Percentiles rank a stretch among this genome's conserved stretches.
These are phyloP conservation scores for Ophiocordyceps robertsii DNA, from an alignment of 2,329 filamentous ascomycete species.

Conservation along the genomic window DNA sequence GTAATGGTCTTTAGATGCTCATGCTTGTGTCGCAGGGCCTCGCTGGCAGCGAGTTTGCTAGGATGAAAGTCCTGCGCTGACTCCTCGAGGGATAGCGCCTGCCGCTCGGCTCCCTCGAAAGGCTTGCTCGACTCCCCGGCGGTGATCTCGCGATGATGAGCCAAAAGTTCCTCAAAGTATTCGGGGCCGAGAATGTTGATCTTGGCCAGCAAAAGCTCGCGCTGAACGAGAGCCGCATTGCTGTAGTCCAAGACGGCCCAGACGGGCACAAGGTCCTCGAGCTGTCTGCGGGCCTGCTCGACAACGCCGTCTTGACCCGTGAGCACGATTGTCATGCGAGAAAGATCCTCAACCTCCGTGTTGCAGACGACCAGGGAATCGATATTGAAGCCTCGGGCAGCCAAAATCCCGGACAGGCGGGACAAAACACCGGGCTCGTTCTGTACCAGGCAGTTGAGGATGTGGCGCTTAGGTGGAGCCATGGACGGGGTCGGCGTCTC, in stretches of 20 bases:
- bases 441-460: slow-evolving; percentile 96
- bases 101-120: slow-evolving; percentile 19
- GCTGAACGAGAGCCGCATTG: slow-evolving; percentile 80
- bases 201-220: slow-evolving; percentile 89
- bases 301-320: slow-evolving; percentile 94
- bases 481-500: slow-evolving; percentile 81
- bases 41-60: slow-evolving; percentile 67
- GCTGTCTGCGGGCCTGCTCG: slow-evolving; percentile 86
- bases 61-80: slow-evolving; percentile 69
- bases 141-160: slow-evolving; percentile 85
- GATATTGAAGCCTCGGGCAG: slow-evolving; percentile 96
- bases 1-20: slow-evolving; percentile 95
- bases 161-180: slow-evolving; percentile 93
- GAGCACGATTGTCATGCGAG: slow-evolving; percentile 96
- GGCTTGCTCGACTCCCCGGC: slow-evolving; percentile 25
- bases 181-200: slow-evolving; percentile 93
- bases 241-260: slow-evolving; percentile 99
- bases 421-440: slow-evolving; percentile 97
- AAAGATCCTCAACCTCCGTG: slow-evolving; percentile 92
- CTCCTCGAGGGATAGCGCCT: slow-evolving; percentile 30
- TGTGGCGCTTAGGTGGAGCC: slow-evolving; percentile 80
- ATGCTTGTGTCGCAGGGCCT: slow-evolving; percentile 92
- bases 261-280: slow-evolving; percentile 93
- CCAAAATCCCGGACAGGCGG: slow-evolving; percentile 89
- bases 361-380: slow-evolving; percentile 96